Conservation (phyloP, 352 stramenopile genomes). For the Phytophthora nicotianae region DNA sequence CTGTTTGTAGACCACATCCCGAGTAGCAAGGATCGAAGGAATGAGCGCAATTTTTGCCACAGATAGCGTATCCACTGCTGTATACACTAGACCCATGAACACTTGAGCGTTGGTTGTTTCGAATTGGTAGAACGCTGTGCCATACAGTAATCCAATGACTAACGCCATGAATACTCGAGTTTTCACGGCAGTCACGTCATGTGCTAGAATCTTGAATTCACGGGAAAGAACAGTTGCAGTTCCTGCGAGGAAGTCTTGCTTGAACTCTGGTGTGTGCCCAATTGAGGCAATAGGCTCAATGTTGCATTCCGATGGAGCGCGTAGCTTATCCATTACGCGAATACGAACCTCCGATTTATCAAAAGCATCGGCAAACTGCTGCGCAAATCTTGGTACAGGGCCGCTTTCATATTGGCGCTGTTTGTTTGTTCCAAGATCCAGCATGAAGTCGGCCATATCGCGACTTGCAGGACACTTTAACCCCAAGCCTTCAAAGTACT, state of each 20-base stretch:
- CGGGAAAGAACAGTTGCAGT: neutral
- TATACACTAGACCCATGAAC: conserved; percentile 60
- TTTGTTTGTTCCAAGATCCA: conserved; percentile 20
- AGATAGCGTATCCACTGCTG: conserved; percentile 62
- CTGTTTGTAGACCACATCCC: conserved; percentile 89
- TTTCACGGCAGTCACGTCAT: neutral
- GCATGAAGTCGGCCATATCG: conserved; percentile 21
- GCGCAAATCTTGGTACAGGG: neutral
- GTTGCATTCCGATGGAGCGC: neutral
- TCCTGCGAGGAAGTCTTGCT: neutral
- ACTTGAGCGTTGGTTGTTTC: neutral
- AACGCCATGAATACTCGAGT: neutral
- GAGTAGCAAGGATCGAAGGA: conserved; percentile 71
- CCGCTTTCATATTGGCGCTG: conserved; percentile 7
- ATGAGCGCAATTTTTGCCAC: conserved; percentile 75
- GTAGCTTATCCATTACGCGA: neutral
- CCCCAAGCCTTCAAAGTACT: conserved; percentile 34
- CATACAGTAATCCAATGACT: neutral
- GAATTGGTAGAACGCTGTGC: neutral
- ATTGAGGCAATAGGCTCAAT: neutral
- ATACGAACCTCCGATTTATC: neutral
- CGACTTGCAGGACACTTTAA: conserved; percentile 26
- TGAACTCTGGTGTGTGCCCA: neutral
- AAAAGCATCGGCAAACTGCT: neutral
- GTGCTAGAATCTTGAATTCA: neutral